A percentile compares a stretch with the other conserved stretches of the same genome.
Conservation (phyloP, 352 stramenopile genomes). For the Phytophthora pistaciae region DNA sequence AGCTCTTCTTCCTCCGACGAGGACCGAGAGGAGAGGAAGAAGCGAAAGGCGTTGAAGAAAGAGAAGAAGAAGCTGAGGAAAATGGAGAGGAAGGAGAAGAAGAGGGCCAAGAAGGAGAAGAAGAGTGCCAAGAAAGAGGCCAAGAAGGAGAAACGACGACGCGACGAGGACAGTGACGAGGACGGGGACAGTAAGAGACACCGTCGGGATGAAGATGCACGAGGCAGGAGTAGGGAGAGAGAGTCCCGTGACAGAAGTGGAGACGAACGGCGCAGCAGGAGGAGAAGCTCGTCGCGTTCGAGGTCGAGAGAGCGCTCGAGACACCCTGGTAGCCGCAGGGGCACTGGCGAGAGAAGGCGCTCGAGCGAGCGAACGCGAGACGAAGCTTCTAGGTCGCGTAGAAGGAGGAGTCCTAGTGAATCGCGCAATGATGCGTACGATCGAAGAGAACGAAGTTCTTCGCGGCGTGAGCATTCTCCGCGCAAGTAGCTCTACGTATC, state of each 20-base stretch:
- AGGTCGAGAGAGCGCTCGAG: conserved; percentile 7
- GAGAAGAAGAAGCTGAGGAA: not conserved
- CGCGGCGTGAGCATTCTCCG: conserved; percentile 1
- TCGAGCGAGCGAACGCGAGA: not conserved
- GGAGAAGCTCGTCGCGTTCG: conserved; percentile 9
- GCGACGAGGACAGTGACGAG: not conserved
- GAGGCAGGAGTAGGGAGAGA: conserved; percentile 3
- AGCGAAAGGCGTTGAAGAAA: conserved; percentile 14
- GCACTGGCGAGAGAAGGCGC: not conserved
- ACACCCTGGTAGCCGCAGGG: not conserved
- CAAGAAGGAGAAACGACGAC: conserved; percentile 4
- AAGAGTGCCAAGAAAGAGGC: conserved; percentile 3
- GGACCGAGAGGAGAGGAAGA: conserved; percentile 8
- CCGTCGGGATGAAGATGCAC: not conserved
- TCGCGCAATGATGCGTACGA: not conserved
- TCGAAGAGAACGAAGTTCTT: not conserved
- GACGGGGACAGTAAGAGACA: not conserved
- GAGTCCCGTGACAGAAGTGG: not conserved
- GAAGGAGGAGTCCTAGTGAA: not conserved
- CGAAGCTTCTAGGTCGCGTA: not conserved
- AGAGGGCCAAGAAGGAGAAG: not conserved
- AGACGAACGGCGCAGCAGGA: not conserved
- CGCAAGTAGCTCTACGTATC: too few species aligned
- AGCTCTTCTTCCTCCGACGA: not conserved
- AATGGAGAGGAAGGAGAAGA: not conserved